Percentiles rank a stretch among this genome's conserved stretches.
Conservation (phyloP, 352 stramenopile genomes). For the Globisporangium nunn region DNA sequence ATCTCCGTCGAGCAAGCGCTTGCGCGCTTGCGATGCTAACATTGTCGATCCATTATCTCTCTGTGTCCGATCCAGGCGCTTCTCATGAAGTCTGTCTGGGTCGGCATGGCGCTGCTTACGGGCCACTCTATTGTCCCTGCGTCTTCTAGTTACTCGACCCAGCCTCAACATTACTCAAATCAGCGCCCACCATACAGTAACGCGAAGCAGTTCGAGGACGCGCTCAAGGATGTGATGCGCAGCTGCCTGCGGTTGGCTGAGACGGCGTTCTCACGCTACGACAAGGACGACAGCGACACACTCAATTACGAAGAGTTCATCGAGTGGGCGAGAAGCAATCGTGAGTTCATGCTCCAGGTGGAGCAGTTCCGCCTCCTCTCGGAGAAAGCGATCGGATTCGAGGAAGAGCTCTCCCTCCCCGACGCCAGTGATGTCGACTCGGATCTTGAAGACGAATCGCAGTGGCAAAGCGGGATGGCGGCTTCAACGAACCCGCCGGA, state of each 20-base stretch:
- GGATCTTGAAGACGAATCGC: constrained; percentile 50
- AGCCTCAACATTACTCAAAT: constrained; percentile 1
- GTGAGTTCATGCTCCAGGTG: constrained; percentile 81
- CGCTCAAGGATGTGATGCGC: constrained; percentile 26
- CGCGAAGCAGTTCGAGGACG: not conserved
- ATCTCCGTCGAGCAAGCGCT: not conserved
- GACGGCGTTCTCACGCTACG: constrained; percentile 45
- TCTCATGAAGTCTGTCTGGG: constrained; percentile 75
- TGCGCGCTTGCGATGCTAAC: not conserved
- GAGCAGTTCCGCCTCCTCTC: constrained; percentile 70
- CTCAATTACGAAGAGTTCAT: constrained; percentile 80
- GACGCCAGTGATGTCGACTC: constrained; percentile 71
- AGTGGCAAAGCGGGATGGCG: constrained; percentile 7
- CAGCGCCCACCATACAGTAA: not conserved
- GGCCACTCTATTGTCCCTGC: constrained; percentile 13
- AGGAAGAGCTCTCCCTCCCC: constrained; percentile 54
- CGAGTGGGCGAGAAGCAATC: constrained; percentile 74
- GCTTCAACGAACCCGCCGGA: too few species aligned
- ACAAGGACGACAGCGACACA: constrained; percentile 31
- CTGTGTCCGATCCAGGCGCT: constrained; percentile 27
- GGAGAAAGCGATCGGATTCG: constrained; percentile 55
- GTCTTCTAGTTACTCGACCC: constrained; percentile 4
- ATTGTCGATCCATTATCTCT: not conserved
- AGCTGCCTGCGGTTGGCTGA: constrained; percentile 43
- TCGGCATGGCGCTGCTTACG: constrained; percentile 61